Conservation (phyloP, 305 asterid species). For the Fraxinus ornus region DNA sequence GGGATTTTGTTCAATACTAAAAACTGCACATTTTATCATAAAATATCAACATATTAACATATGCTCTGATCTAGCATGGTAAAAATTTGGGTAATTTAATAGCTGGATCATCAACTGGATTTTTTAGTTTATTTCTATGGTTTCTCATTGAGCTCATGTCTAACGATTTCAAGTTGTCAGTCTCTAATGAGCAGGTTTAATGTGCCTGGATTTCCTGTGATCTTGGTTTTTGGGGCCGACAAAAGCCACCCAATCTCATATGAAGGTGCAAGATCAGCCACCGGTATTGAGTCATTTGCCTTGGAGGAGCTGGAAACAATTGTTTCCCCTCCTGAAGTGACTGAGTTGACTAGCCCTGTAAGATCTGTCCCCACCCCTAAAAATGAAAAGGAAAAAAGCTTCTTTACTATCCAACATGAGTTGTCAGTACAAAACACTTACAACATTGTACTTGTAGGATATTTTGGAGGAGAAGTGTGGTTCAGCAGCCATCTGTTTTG, state of each 20-base stretch:
- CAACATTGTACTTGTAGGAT: constrained; percentile 42
- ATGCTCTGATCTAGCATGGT: not conserved
- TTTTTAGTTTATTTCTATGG: not conserved
- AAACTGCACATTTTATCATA: not conserved
- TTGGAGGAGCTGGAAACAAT: constrained; percentile 80
- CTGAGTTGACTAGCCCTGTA: constrained; percentile 81
- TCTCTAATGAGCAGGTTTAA: constrained; percentile 95
- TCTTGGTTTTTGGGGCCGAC: constrained; percentile 92
- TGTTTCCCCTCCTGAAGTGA: constrained; percentile 86
- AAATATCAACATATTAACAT: not conserved
- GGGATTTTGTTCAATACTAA: not conserved
- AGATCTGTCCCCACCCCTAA: constrained; percentile 12
- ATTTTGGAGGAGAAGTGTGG: constrained; percentile 90
- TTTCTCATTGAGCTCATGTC: constrained; percentile 12
- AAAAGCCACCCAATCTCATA: constrained; percentile 72
- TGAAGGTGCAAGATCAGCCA: constrained; percentile 87
- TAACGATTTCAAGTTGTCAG: constrained; percentile 38
- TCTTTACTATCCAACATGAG: not conserved
- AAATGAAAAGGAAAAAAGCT: not conserved
- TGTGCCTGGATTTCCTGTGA: constrained; percentile 97
- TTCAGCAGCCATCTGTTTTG: constrained; percentile 88
- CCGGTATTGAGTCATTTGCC: constrained; percentile 86
- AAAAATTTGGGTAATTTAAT: not conserved
- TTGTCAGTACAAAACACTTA: not conserved
- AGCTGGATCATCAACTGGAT: not conserved